Evolutionary conservation across 2,329 filamentous ascomycete species (phyloP).

Genomic region (Fusarium sp.): DNA sequence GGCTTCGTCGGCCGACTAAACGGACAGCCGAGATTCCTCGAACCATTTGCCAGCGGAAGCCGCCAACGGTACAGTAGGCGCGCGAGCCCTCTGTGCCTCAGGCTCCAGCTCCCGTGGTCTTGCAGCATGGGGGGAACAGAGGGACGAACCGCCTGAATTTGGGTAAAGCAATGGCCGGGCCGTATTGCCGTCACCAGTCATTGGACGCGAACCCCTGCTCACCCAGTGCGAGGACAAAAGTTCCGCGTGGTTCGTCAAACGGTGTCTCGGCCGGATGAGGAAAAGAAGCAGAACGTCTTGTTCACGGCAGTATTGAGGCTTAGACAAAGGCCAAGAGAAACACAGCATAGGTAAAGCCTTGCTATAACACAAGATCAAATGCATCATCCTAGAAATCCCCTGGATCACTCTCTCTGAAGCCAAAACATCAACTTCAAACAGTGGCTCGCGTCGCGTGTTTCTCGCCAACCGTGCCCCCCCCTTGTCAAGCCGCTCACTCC

Average conservation of each 20-base stretch:
- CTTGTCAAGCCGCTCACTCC: constrained; percentile 10
- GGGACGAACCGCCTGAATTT: not conserved
- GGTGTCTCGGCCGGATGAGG: not conserved
- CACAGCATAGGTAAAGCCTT: not conserved
- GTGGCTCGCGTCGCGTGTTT: not conserved
- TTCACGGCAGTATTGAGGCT: not conserved
- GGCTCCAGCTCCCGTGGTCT: not conserved
- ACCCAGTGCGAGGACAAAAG: not conserved
- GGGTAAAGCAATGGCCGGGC: constrained; percentile 11
- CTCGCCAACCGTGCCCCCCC: not conserved
- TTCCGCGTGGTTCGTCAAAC: not conserved
- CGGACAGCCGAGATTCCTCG: constrained; percentile 18
- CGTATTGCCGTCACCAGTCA: constrained; percentile 21
- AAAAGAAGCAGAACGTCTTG: not conserved
- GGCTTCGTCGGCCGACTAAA: constrained; percentile 7
- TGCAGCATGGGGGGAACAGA: not conserved
- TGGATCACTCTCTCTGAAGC: not conserved
- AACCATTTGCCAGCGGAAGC: not conserved
- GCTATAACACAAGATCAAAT: not conserved
- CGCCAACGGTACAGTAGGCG: constrained; percentile 7
- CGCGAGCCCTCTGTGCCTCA: not conserved
- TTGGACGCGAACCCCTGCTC: constrained; percentile 21
- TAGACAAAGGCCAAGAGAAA: not conserved
- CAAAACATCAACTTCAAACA: not conserved
- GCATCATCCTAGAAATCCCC: not conserved